These are phyloP conservation scores for Talaromyces verruculosus DNA, from an alignment of 2,329 filamentous ascomycete genomes.

Conservation along the genomic window DNA sequence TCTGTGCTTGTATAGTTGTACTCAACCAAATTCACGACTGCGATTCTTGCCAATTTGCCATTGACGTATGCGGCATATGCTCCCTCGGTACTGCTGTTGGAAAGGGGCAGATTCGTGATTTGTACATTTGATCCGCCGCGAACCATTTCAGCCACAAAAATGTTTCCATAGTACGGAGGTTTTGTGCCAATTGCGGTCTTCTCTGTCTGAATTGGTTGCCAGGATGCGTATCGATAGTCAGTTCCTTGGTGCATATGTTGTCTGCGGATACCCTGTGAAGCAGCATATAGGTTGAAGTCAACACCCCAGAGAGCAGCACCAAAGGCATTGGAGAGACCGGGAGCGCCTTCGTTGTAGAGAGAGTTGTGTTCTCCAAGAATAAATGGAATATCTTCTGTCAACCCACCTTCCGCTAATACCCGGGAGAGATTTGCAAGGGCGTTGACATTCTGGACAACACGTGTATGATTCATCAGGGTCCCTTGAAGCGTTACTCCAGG, in stretches of 20 bases:
- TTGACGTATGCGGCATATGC: constrained; percentile 20
- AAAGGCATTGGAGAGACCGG: constrained; percentile 21
- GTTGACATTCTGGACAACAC: constrained; percentile 9
- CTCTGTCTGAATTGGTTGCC: constrained; percentile 15
- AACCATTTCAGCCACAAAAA: constrained; percentile 20
- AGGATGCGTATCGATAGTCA: constrained; percentile 18
- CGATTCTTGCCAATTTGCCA: constrained; percentile 15
- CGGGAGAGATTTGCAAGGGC: constrained; percentile 5
- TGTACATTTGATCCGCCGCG: constrained; percentile 14
- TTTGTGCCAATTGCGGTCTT: constrained; percentile 14
- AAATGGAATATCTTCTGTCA: constrained; percentile 13
- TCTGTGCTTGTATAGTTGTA: constrained; percentile 19
- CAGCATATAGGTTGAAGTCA: constrained; percentile 17
- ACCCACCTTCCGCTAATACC: background rate
- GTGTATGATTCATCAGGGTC: constrained; percentile 18
- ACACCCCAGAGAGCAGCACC: constrained; percentile 21
- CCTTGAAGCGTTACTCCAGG: constrained; percentile 18
- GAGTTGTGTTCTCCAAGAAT: constrained; percentile 20
- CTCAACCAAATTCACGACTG: constrained; percentile 18
- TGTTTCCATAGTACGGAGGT: constrained; percentile 20
- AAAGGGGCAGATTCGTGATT: constrained; percentile 12
- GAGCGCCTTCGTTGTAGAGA: constrained; percentile 19
- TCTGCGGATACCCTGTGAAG: constrained; percentile 11
- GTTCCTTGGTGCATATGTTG: constrained; percentile 19
- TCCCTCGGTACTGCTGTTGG: constrained; percentile 18